Evolutionary conservation across 2,329 filamentous ascomycete species (phyloP), one percentile per base, ranked within the genome.

Genomic region (Colletotrichum cordylinicola): DNA sequence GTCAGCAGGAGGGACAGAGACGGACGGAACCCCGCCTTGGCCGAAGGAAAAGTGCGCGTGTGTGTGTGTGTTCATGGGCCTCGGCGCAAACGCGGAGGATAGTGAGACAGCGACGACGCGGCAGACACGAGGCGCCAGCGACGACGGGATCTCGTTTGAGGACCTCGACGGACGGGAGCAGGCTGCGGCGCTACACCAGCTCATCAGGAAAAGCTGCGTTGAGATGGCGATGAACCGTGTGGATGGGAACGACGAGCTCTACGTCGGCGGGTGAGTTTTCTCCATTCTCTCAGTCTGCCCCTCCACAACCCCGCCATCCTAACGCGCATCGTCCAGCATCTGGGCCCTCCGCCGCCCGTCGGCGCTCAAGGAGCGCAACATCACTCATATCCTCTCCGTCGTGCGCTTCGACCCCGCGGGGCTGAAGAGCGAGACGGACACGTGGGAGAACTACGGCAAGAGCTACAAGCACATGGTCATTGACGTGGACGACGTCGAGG

Each of bases 381-480:
- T 99, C 83, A 98, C 96, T 4, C 96, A 98, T 85, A 91, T 98
- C 35, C 88, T 98, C n/a, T 98, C 96, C 6, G 94, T 97, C 55
- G 85, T 96, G 76, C 91, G 91, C 62, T 89, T 93, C 79, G 81
- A 84, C 72, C 82, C 82, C 0, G 79, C 81, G 33, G 82, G 79
- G 75, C 85, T 91, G 80, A 87, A 89, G 74, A 84, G 89, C 48
- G 86, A 89, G 85, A 87, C 80, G 70, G 81, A 80, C 89, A 55
- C 93, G 91, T 86, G 85, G 81, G 83, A 88, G 21, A 87, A 88
- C 66, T 86, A 85, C 77, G 89, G 87, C 81, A 88, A 90, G 78
- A 87, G 89, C 56, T 95, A 93, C 83, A 86, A 93, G 78, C 95
- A 98, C 83, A 89, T 95, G 79, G 90, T 92, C 76, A 94, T 98